Percentiles rank a stretch among this genome's conserved stretches.
Evolutionary conservation across 257 asterid genomes (phyloP).

Genomic region (Solanum okadae): DNA sequence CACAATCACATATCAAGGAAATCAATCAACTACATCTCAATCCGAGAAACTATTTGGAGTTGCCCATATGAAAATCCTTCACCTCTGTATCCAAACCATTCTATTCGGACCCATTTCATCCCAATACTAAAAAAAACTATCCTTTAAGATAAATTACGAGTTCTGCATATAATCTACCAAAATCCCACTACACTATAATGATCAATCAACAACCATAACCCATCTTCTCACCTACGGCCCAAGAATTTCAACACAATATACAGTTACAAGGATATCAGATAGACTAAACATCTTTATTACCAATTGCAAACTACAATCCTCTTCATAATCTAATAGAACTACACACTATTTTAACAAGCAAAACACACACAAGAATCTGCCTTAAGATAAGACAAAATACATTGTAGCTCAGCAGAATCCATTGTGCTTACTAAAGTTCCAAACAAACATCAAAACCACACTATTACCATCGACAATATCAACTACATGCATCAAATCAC

Average conservation of each 20-base stretch:
- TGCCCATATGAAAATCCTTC: neutral
- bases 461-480: neutral
- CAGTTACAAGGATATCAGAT: neutral
- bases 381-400: neutral
- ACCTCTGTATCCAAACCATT: neutral
- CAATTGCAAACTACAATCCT: neutral
- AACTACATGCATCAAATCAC: neutral
- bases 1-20: neutral
- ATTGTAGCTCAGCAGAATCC: neutral
- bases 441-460: neutral
- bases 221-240: neutral
- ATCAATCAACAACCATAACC: neutral
- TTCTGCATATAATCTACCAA: neutral
- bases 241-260: neutral
- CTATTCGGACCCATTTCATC: neutral
- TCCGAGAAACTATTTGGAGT: neutral
- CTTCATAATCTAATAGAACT: neutral
- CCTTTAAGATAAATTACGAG: neutral
- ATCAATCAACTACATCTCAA: neutral
- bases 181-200: neutral
- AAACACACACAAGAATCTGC: neutral
- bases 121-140: neutral
- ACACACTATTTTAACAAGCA: neutral
- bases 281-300: neutral
- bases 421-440: neutral